phyloP scores from a whole-genome alignment of 1,139 yeast genomes.

The Sugiyamaella japonica region DNA sequence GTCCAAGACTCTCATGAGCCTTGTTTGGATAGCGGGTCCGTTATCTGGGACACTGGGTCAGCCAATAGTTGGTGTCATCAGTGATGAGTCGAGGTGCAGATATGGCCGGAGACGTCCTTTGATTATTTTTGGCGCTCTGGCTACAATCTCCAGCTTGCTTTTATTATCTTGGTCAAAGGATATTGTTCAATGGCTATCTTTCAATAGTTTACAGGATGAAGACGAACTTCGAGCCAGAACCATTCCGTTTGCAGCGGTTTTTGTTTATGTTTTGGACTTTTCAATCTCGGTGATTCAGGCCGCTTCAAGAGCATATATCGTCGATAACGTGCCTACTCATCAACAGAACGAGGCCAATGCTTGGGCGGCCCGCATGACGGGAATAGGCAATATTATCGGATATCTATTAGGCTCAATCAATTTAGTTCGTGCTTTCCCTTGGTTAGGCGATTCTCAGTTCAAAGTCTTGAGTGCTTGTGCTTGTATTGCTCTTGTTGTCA shows the following conservation, averaged over 20 bases:
- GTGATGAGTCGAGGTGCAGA: slow-evolving; percentile 49
- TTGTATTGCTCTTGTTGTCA: slow-evolving; percentile 43
- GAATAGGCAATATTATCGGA: slow-evolving; percentile 56
- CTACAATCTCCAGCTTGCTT: slow-evolving; percentile 48
- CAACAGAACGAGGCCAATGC: slow-evolving; percentile 64
- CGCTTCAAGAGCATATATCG: slow-evolving; percentile 56
- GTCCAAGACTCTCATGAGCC: slow-evolving; percentile 52
- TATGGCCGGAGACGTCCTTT: slow-evolving; percentile 57
- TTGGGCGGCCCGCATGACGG: slow-evolving; percentile 72
- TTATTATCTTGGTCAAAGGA: slow-evolving; percentile 50
- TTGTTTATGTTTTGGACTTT: slow-evolving; percentile 55
- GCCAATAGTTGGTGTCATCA: slow-evolving; percentile 57
- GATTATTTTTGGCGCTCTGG: slow-evolving; percentile 51
- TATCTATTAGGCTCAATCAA: slow-evolving; percentile 50
- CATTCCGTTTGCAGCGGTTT: slow-evolving; percentile 52
- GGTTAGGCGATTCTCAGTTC: slow-evolving; percentile 52
- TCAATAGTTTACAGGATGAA: slow-evolving; percentile 31
- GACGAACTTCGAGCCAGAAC: slow-evolving; percentile 39
- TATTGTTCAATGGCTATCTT: slow-evolving; percentile 37
- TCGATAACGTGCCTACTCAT: slow-evolving; percentile 54
- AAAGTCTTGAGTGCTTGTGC: slow-evolving; percentile 51
- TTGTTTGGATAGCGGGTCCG: slow-evolving; percentile 66
- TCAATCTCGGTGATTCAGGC: slow-evolving; percentile 60
- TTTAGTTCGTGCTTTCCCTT: slow-evolving; percentile 41
- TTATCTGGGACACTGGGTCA: slow-evolving; percentile 63